Conservation (phyloP, 225 moss, liverwort and hornwort genomes). For the Anthoceros angustus region DNA sequence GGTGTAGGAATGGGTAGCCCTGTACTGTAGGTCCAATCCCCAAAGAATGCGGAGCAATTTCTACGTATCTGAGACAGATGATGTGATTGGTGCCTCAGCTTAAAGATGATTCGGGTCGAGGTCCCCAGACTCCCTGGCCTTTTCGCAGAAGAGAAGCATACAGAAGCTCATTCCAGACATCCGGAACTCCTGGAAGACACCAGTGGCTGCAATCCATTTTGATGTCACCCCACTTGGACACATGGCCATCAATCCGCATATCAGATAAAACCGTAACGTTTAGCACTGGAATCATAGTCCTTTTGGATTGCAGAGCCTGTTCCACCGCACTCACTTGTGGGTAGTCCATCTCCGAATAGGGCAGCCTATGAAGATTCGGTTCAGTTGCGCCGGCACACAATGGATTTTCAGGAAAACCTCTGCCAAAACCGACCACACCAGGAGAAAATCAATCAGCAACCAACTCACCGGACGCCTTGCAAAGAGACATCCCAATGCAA, state of each 20-base stretch:
- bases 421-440: background rate
- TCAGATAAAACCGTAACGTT: constrained; percentile 42
- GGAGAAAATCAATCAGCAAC: too few species aligned
- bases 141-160: constrained; percentile 29
- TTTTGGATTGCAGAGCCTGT: constrained; percentile 26
- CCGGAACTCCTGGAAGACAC: constrained; percentile 56
- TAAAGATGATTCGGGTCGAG: background rate
- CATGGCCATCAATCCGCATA: constrained; percentile 45
- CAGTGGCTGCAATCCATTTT: constrained; percentile 51
- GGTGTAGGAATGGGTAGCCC: too few species aligned
- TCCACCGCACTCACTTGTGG: constrained; percentile 43
- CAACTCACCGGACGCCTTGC: background rate
- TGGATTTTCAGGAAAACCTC: background rate
- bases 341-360: constrained; percentile 5
- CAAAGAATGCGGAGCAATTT: too few species aligned
- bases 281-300: constrained; percentile 32
- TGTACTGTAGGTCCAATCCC: too few species aligned
- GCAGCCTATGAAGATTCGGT: background rate
- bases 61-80: too few species aligned
- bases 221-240: constrained; percentile 35
- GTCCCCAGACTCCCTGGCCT: constrained; percentile 1
- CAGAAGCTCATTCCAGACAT: constrained; percentile 56
- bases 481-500: background rate
- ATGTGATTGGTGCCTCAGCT: too few species aligned
- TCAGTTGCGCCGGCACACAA: background rate